Evolutionary conservation across 495 filamentous ascomycete genomes (phyloP).

Genomic region (Penicillium steckii): DNA sequence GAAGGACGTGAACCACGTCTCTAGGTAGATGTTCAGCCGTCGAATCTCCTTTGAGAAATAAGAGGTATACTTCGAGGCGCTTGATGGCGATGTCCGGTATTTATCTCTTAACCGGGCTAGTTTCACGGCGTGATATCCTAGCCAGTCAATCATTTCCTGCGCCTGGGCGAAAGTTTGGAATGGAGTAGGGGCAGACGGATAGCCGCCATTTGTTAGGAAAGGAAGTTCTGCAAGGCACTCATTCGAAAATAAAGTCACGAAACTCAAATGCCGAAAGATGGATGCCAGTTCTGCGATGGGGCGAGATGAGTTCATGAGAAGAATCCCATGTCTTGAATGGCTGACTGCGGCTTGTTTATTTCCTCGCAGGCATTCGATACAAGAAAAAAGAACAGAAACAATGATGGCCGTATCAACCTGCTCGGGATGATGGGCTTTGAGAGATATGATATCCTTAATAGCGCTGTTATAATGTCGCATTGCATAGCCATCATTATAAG

Average conservation of each 20-base stretch:
- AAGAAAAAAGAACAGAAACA: conserved; percentile 12
- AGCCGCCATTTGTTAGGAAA: background rate
- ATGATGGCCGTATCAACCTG: conserved; percentile 5
- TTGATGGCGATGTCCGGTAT: background rate
- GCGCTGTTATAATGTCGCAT: conserved; percentile 14
- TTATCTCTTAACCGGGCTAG: background rate
- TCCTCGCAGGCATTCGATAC: conserved; percentile 13
- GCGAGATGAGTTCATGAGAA: background rate
- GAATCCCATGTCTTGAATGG: conserved; percentile 1
- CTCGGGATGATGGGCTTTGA: background rate
- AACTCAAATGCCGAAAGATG: conserved; percentile 6
- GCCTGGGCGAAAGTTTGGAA: conserved; percentile 1
- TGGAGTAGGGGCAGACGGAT: background rate
- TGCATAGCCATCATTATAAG: background rate
- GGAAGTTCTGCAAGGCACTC: background rate
- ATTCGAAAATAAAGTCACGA: background rate
- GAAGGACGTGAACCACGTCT: background rate
- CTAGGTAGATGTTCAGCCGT: background rate
- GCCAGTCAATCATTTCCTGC: background rate
- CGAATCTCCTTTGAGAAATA: conserved; percentile 1
- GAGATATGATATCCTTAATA: conserved; percentile 1
- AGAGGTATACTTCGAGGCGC: background rate
- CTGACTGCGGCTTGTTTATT: background rate
- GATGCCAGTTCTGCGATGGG: background rate
- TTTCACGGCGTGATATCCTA: background rate